Evolutionary conservation across 768 basidiomycete species (phyloP).

Genomic region (Gloeopeniophorella convolvens): DNA sequence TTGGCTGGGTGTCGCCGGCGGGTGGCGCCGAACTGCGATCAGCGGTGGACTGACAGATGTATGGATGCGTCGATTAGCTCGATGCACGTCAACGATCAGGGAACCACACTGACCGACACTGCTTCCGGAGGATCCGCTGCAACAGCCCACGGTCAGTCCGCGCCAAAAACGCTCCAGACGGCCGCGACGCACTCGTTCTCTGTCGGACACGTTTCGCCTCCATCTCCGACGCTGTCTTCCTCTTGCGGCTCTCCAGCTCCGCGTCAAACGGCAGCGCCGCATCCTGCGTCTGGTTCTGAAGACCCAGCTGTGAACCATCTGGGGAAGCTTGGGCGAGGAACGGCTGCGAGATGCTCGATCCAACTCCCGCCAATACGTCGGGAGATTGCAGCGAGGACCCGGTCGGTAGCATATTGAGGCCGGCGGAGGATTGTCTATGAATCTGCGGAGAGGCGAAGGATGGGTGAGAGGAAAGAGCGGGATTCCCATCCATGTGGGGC

Average conservation of each 20-base stretch:
- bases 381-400: constrained; percentile 14
- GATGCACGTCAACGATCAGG: background rate
- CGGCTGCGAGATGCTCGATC: constrained; percentile 2
- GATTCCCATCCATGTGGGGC: constrained; percentile 9
- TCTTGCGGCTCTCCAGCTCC: constrained; percentile 61
- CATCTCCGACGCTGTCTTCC: constrained; percentile 59
- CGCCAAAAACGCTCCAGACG: background rate
- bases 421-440: constrained; percentile 9
- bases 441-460: constrained; percentile 9
- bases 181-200: constrained; percentile 54
- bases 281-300: constrained; percentile 13
- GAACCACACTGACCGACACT: constrained; percentile 21
- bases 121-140: constrained; percentile 28
- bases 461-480: constrained; percentile 5
- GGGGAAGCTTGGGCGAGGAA: constrained; percentile 8
- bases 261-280: constrained; percentile 37
- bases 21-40: constrained; percentile 20
- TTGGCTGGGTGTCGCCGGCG: background rate
- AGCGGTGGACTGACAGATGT: constrained; percentile 21
- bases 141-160: background rate
- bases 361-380: constrained; percentile 14
- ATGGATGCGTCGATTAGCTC: background rate
- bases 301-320: constrained; percentile 1
- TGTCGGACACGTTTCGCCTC: constrained; percentile 66
- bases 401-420: constrained; percentile 4